Evolutionary conservation across 805 yeast genomes (phyloP), one percentile per base, ranked within the genome.

Genomic region (Candida ovalis): DNA sequence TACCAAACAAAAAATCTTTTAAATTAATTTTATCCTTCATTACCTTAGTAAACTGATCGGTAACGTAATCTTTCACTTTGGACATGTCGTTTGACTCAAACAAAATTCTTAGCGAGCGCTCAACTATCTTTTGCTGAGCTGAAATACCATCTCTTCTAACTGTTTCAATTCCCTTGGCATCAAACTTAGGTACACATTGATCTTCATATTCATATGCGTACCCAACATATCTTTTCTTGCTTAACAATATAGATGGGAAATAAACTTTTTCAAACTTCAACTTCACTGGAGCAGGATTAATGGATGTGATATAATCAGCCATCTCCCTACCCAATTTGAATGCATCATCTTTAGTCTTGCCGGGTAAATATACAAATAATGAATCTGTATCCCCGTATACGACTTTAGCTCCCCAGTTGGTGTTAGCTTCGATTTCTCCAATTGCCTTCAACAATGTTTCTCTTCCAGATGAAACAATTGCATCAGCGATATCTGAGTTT

Each of bases 321-420:
- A 94, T 83, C 39, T 80, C 82, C 27, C 73, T 66, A 0, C 97
- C 99, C 39, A 85, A 70, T 12, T 59, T 64, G 61, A 92, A 90
- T 0, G 98, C 97, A 25, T 90, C 92, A 2, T 70, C 77, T 52
- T 75, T 80, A 0, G 88, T 73, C 58, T 81, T 81, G 0, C 97
- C 97, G 0, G 97, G 97, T 4, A 94, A 73, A 60, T 88, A 86
- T 2, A 94, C 91, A 73, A 94, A 94, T 47, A 94, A 66, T 37
- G 96, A 88, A 66, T 94, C 99, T 0, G 99, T 94, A 63, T 94
- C 99, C 4, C 99, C 98, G 63, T 94, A 94, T 0, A 92, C 96
- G 0, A 94, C 97, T 58, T 86, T 82, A 0, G 97, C 97, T 2
- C 90, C 90, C 88, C 90, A 88, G 22, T 72, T 61, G 2, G 69